Evolutionary conservation across 441 rosid genomes (phyloP).

Genomic region (Populus trichocarpa): DNA sequence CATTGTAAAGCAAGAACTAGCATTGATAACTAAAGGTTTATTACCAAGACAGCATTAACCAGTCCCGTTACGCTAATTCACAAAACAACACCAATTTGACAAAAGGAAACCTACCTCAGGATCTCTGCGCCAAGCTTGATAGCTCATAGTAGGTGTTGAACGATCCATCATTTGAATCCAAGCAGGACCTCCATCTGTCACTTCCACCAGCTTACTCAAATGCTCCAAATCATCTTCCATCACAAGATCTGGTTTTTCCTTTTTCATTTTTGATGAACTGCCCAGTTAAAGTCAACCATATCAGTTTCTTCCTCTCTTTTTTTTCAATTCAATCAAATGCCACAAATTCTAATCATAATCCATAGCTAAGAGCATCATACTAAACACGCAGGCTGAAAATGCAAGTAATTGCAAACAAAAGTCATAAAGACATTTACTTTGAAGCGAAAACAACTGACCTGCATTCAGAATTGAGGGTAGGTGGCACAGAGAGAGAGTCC

Average conservation of each 20-base stretch:
- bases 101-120: constrained; percentile 49
- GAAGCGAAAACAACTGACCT: constrained; percentile 37
- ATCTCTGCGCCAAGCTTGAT: constrained; percentile 93
- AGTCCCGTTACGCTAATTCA: neutral
- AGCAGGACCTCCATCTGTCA: constrained; percentile 85
- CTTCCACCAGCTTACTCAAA: constrained; percentile 72
- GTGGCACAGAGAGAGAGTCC: constrained; percentile 20
- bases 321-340: neutral
- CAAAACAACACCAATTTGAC: constrained; percentile 2
- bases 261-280: constrained; percentile 38
- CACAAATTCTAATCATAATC: neutral
- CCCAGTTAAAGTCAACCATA: constrained; percentile 10
- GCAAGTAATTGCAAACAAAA: neutral
- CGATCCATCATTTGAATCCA: constrained; percentile 99
- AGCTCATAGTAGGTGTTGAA: constrained; percentile 56
- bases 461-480: constrained; percentile 24
- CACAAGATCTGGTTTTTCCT: constrained; percentile 37
- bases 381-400: neutral
- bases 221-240: constrained; percentile 62
- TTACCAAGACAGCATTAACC: neutral
- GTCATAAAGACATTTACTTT: neutral
- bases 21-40: neutral
- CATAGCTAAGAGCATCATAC: neutral
- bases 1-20: neutral
- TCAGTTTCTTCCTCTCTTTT: neutral